Base-by-base conservation (phyloP, 2,329 filamentous ascomycete species). In the Ophiocordyceps camponoti-saundersi region DNA sequence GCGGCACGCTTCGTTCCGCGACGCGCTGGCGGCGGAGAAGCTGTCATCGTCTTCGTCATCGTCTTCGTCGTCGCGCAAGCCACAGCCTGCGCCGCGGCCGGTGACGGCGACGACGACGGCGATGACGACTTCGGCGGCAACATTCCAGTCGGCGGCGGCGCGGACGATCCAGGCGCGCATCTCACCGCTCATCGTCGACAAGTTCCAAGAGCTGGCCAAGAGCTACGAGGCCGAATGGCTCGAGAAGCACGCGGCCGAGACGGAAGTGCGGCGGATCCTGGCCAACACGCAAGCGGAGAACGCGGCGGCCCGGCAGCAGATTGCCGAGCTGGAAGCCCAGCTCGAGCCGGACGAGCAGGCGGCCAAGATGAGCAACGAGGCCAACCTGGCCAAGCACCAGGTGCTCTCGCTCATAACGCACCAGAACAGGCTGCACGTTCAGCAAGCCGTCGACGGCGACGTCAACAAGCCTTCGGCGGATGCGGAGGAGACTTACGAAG, bases 151-250 rank as follows among this genome's bases (percentile, higher is more conserved):
- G 20, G 79, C 73, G 47, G 82, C 81, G 2, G 82, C 82, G 23
- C 81, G 77, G 49, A 77, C 77, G 3, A 73, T 88, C 11, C 78
- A 85, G 48, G 73, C 75, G 15, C 82, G 78, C 53, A 82, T 87
- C 53, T 76, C 77, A 5, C 75, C 79, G 3, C 68, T 85, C 6
- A 75, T 88, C 49, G 67, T 82, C 7, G 79, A 86, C 48, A 85
- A 85, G 53, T 79, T 86, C 51, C 76, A 80, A 54, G 79, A 82
- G 51, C 68, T 89, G 12, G 77, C 82, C 2, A 71, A 71, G 48
- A 79, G 72, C 48, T 87, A 86, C 56, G 85, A 92, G 49, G 75
- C 80, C 26, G 83, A 90, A 58, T 76, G 85, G 55, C 72, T 75
- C 46, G 82, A 88, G 52, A 87, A 85, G 57, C 78, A 86, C 46